Base-by-base conservation (phyloP, 371 early-diverging fungal species). In the Cokeromyces recurvatus region DNA sequence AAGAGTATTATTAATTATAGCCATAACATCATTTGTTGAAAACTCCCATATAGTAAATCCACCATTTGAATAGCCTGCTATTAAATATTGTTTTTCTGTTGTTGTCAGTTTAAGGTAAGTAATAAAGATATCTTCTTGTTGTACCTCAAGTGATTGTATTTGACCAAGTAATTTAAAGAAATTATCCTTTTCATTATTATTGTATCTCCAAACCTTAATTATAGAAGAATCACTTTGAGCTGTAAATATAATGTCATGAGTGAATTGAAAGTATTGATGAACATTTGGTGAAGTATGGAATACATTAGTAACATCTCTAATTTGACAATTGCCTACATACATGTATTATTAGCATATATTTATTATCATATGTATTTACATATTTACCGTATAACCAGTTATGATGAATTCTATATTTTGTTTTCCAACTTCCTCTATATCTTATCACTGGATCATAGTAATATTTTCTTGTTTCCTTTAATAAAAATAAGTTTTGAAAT, bases 331-430 rank as follows among this genome's bases (percentile, higher is more conserved):
- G 17, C 72, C 68, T 62, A 44, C 16, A 14, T n/a, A 17, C n/a
- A n/a, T n/a, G 3, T 24, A 19, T 1, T 16, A 3, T 1, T 38
- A 8, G 19, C 11, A n/a, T 9, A 27, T 7, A 5, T 7, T 5
- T 27, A 11, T 19, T 9, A 8, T 31, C 17, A 12, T 8, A 42
- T 25, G 8, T 35, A 27, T 16, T 41, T 27, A 37, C 7, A 11
- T n/a, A 6, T 27, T 45, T 71, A 64, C 73, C 73, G 32, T 57
- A 49, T 22, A 58, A 46, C 77, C 77, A 76, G 23, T 73, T 76
- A 25, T 73, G 71, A 35, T 61, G 68, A 12, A 66, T 47, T 21
- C 57, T 55, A 43, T 72, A 76, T 32, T 64, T 49, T 35, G 38
- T 53, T 42, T 73, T 73, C 77, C 77, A 77, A 21, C 55, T 62